Evolutionary conservation across 2,329 filamentous ascomycete species (phyloP), one percentile per base, ranked within the genome.

Genomic region (Periconia macrospinosa): DNA sequence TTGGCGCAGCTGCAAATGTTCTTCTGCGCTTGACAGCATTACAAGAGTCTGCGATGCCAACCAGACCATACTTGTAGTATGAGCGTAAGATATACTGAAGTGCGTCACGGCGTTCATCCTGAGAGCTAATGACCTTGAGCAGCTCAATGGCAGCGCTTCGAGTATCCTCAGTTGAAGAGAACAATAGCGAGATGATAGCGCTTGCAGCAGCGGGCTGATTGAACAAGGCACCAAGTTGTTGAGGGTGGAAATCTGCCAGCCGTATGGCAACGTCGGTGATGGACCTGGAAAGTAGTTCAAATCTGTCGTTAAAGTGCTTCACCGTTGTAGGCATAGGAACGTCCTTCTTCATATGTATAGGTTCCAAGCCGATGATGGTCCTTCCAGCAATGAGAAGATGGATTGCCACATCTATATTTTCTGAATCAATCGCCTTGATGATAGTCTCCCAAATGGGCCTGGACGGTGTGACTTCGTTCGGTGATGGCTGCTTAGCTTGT

Each of bases 81-180:
- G 77, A 76, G 46, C 78, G 75, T n/a, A 87, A 67, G n/a, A 88
- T 72, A 62, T 86, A 80, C 43, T 81, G 81, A 14, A 89, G 75
- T 15, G 85, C 85, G 59, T 87, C 84, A 56, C 81, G 76, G 52
- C 85, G 78, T 55, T 79, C 81, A 49, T 82, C 81, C 70, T 95
- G 86, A 9, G 83, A 84, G 35, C 90, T 94, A 63, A 93, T 84
- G 35, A 86, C 86, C 73, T 96, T 96, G 59, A 97, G 83, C 27
- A 97, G 78, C 60, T 92, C 89, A 7, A 92, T 83, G 1, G 90
- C 87, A 15, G 90, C 88, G 68, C 92, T 88, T 56, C 91, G 91
- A 33, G 94, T 87, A 53, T 86, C 83, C 52, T 89, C 80, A 61
- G 95, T 88, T 15, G 91, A 90, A 42, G 92, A 92, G 52, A 97